These are phyloP conservation scores for bread wheat (Triticum aestivum) DNA, from an alignment of 176 grass and related monocot species.

Conservation along the genomic window DNA sequence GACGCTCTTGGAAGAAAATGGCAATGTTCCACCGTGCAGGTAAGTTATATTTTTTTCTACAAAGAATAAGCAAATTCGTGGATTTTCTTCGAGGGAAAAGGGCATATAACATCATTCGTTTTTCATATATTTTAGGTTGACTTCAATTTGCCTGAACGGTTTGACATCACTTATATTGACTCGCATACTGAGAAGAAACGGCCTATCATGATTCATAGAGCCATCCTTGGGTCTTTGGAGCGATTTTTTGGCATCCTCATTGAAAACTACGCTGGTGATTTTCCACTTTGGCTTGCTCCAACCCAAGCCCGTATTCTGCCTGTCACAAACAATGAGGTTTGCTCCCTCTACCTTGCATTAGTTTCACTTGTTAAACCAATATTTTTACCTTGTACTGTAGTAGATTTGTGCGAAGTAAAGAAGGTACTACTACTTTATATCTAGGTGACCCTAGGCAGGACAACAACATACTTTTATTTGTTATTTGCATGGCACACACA, in stretches of 20 bases:
- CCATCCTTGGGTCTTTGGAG: constrained; percentile 86
- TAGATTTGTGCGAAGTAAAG: background rate
- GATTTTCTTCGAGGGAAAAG: background rate
- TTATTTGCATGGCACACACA: background rate
- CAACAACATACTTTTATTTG: background rate
- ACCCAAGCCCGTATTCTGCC: constrained; percentile 85
- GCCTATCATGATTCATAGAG: constrained; percentile 98
- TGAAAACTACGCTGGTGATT: constrained; percentile 95
- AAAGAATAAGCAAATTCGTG: background rate
- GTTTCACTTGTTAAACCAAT: background rate
- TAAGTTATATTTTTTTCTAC: constrained; percentile 28
- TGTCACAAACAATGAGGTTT: constrained; percentile 80
- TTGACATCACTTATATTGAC: constrained; percentile 89
- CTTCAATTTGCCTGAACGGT: constrained; percentile 88
- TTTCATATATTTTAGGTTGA: constrained; percentile 61
- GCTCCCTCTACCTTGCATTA: constrained; percentile 30
- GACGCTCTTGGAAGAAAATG: constrained; percentile 97
- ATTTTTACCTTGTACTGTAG: background rate
- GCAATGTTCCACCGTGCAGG: constrained; percentile 96
- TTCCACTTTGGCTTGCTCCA: constrained; percentile 96
- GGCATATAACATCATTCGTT: background rate
- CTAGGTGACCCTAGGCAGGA: background rate
- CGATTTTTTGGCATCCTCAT: constrained; percentile 94
- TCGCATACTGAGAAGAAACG: constrained; percentile 75
- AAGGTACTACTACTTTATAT: background rate